phyloP scores from a whole-genome alignment of 1,284 basidiomycete species.

The Singerocomus rubriflavus region DNA sequence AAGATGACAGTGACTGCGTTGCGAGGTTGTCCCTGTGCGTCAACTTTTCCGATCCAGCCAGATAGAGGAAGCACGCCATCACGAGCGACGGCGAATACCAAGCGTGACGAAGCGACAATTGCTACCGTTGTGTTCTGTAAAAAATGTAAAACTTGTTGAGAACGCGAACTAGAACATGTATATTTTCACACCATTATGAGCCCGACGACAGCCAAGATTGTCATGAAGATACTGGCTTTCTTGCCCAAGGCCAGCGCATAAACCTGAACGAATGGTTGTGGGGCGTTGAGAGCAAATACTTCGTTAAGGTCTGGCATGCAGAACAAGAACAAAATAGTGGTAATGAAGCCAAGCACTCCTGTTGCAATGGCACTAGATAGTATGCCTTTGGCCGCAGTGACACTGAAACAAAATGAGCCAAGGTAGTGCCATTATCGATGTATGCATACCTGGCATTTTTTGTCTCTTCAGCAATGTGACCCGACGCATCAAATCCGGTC shows the following conservation, averaged over 20 bases:
- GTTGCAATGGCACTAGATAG: slow-evolving; percentile 72
- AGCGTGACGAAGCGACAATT: slow-evolving; percentile 79
- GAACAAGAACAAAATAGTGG: slow-evolving; percentile 80
- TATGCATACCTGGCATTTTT: slow-evolving; percentile 69
- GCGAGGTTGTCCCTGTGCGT: slow-evolving; percentile 65
- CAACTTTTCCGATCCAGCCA: slow-evolving; percentile 74
- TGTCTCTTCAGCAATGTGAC: slow-evolving; percentile 87
- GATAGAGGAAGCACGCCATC: slow-evolving; percentile 85
- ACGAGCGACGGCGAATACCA: slow-evolving; percentile 84
- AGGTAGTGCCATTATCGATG: not conserved
- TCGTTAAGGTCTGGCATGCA: slow-evolving; percentile 77
- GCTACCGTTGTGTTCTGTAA: slow-evolving; percentile 78
- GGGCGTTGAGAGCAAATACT: slow-evolving; percentile 70
- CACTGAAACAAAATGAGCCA: slow-evolving; percentile 37
- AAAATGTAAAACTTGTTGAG: not conserved
- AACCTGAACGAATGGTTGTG: slow-evolving; percentile 85
- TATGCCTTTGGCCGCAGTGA: slow-evolving; percentile 78
- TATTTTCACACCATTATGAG: slow-evolving; percentile 61
- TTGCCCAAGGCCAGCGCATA: slow-evolving; percentile 79
- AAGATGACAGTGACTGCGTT: slow-evolving; percentile 83
- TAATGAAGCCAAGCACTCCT: slow-evolving; percentile 69
- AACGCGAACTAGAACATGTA: not conserved
- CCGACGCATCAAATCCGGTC: slow-evolving; percentile 86
- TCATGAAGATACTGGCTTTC: slow-evolving; percentile 80
- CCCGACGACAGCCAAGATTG: slow-evolving; percentile 71